Evolutionary conservation across 805 yeast genomes (phyloP), one percentile per base, ranked within the genome.

Genomic region (Metschnikowia amazonensis): DNA sequence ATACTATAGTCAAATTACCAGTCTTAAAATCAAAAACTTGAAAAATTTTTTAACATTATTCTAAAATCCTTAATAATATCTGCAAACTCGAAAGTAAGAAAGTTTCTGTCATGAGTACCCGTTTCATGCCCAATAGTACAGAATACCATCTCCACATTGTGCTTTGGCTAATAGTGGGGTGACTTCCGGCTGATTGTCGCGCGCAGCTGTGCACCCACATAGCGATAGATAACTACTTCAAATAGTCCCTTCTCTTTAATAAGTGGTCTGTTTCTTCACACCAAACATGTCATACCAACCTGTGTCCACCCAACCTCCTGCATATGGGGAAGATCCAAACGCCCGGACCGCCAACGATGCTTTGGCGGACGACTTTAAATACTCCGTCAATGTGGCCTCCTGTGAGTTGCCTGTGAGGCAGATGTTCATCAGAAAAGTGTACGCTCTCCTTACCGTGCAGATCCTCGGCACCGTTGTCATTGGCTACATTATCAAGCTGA

Each of bases 321-420:
- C 49, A 3, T 50, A 58, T 39, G 44, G 57, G 10, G 55, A 44
- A 34, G 48, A 38, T 28, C 59, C 42, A n/a, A 50, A 39, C 24
- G 30, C 49, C 8, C 48, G 55, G 1, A 53, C 51, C 11, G 49
- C 43, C 13, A 54, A 52, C 29, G 53, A 49, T 34, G 51, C 51
- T 32, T 39, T 49, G 14, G 49, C 51, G 3, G 86, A 88, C 55
- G 95, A 87, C 64, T 89, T 88, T 78, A 89, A 88, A 62, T 87
- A 83, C 64, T 79, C 85, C 29, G 84, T 85, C 5, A 76, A 78
- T 43, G 95, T 89, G 20, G 79, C 89, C 3, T 81, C 85, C 27
- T 87, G 96, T 65, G 86, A 84, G 47, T 67, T 86, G 42, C 80
- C 84, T 13, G 73, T 89, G 32, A 79, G 96, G 55, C 86, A 84